Base-by-base conservation (phyloP, 2,329 filamentous ascomycete genomes). In the Teratosphaeria destructans region DNA sequence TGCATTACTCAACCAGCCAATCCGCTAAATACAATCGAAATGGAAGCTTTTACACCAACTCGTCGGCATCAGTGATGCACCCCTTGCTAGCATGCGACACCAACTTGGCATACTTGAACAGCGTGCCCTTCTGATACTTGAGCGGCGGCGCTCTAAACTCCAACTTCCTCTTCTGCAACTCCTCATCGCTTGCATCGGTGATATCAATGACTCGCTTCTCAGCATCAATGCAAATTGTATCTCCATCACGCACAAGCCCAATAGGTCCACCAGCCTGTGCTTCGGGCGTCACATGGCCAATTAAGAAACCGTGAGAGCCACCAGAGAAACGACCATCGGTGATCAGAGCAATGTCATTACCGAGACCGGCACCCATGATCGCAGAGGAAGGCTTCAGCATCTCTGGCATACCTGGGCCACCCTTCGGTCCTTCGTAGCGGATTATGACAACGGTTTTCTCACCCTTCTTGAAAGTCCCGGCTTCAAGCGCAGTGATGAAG, bases 271-370 rank as follows among this genome's bases (percentile, higher is more conserved):
- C 90, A 65, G 89, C 88, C 71, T 89, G 86, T 8, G 90, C 90
- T 76, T 95, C 90, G 29, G 90, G 90, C 49, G 92, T 89, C 63
- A 95, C 88, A 75, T 94, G 89, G 1, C 89, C 89, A 68, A 94
- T 93, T 66, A 94, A 78, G 81, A 94, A 94, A 47, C 89, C 89
- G 81, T 94, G 89, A 62, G 84, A 88, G 57, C 89, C 90, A 60
- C 90, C 90, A 8, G 84, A 88, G 79, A 90, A 92, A 47, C 88
- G 84, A 0, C 85, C 85, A 67, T 91, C 87, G 1, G 87, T 89
- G 62, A 90, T 80, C 54, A 90, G 82, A 0, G 87, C 87, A 14
- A 89, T 85, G 66, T 90, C 86, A 68, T 88, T 81, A 66, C 86
- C 86, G 11, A 89, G 80, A 16, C 86, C 86, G 23, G 85, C 85